Evolutionary conservation across 2,329 filamentous ascomycete species (phyloP).

Genomic region (Colletotrichum sp.): DNA sequence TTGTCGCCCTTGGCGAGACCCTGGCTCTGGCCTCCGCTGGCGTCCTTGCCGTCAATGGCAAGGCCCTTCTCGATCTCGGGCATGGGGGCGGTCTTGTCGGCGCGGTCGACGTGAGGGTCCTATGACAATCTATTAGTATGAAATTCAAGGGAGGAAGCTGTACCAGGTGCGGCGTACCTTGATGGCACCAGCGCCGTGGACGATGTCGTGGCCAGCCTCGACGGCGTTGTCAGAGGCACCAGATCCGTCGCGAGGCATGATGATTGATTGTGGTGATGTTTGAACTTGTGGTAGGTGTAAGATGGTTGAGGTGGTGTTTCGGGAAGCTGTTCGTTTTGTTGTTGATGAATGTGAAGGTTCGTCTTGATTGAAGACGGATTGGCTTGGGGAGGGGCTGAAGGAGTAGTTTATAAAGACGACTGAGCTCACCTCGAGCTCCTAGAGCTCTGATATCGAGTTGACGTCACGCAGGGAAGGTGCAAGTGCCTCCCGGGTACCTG

Average conservation of each 20-base stretch:
- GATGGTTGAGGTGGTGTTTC: neutral
- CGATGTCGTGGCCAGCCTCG: conserved; percentile 44
- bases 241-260: conserved; percentile 57
- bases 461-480: neutral
- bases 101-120: conserved; percentile 43
- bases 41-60: conserved; percentile 42
- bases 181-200: conserved; percentile 46
- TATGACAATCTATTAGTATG: neutral
- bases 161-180: conserved; percentile 35
- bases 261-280: conserved; percentile 16
- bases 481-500: neutral
- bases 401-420: neutral
- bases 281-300: neutral
- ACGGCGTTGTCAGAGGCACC: conserved; percentile 52
- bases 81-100: conserved; percentile 54
- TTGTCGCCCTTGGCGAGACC: conserved; percentile 44
- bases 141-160: neutral
- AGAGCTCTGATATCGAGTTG: neutral
- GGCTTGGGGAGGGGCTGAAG: neutral
- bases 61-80: conserved; percentile 52
- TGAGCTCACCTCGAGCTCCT: neutral
- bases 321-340: neutral
- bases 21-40: conserved; percentile 50
- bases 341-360: neutral
- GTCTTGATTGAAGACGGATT: neutral